A percentile compares a stretch with the other conserved stretches of the same genome.
Evolutionary conservation across 805 yeast species (phyloP).

Genomic region (Schwanniomyces yamadae): DNA sequence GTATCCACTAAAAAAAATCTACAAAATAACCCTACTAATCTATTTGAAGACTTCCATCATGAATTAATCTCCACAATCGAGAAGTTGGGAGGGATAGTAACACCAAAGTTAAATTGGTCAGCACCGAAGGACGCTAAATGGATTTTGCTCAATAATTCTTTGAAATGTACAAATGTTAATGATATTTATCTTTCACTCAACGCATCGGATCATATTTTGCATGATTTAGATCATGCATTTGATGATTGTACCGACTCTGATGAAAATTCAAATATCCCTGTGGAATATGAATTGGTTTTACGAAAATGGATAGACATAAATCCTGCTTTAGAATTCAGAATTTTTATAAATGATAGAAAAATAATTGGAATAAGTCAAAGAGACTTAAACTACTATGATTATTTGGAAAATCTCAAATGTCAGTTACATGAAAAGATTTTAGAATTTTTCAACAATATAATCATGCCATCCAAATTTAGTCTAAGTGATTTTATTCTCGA

Average conservation of each 20-base stretch:
- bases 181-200: slow-evolving; percentile 82
- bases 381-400: slow-evolving; percentile 80
- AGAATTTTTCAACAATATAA: slow-evolving; percentile 50
- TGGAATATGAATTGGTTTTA: slow-evolving; percentile 64
- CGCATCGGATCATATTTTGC: slow-evolving; percentile 83
- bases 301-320: slow-evolving; percentile 81
- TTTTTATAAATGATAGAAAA: slow-evolving; percentile 65
- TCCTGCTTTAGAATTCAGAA: slow-evolving; percentile 90
- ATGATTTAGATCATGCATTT: slow-evolving; percentile 76
- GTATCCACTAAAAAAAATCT: slow-evolving; percentile 17
- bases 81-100: slow-evolving; percentile 54
- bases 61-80: slow-evolving; percentile 46
- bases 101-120: slow-evolving; percentile 96
- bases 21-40: slow-evolving; percentile 42
- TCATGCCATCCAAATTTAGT: slow-evolving; percentile 20
- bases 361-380: slow-evolving; percentile 81
- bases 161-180: slow-evolving; percentile 65
- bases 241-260: slow-evolving; percentile 39
- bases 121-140: slow-evolving; percentile 94
- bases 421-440: slow-evolving; percentile 49
- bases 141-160: slow-evolving; percentile 78
- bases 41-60: slow-evolving; percentile 62
- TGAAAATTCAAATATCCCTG: slow-evolving; percentile 12
- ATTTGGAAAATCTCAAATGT: slow-evolving; percentile 51
- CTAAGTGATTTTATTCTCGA: slow-evolving; percentile 61